phyloP scores from a whole-genome alignment of 2,329 filamentous ascomycete species.

The Phaeoacremonium minimum region DNA sequence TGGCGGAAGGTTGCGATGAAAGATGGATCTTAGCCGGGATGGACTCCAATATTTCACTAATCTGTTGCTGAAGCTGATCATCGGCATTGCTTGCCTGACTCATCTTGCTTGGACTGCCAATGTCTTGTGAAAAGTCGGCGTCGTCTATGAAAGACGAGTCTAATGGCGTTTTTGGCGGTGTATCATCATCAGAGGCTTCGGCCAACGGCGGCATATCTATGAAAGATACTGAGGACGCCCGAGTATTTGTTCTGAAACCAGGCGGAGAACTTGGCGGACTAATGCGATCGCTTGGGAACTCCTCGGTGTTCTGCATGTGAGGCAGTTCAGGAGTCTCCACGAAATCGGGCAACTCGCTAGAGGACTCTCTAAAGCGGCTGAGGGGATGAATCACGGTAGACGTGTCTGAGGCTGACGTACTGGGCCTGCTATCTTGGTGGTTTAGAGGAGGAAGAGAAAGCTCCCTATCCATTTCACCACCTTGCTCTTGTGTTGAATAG shows the following conservation, averaged over 20 bases:
- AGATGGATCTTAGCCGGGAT: slow-evolving; percentile 79
- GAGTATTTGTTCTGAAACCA: slow-evolving; percentile 25
- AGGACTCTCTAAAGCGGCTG: slow-evolving; percentile 32
- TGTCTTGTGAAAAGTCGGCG: slow-evolving; percentile 32
- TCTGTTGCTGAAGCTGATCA: slow-evolving; percentile 73
- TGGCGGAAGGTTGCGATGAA: slow-evolving; percentile 45
- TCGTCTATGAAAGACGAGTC: slow-evolving; percentile 42
- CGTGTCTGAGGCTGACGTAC: too few relatives aligned
- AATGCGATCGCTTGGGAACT: slow-evolving; percentile 27
- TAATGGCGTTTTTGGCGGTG: slow-evolving; percentile 34
- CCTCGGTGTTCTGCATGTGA: slow-evolving; percentile 22
- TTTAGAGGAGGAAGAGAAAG: too few relatives aligned
- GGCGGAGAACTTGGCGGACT: slow-evolving; percentile 48
- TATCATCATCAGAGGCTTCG: slow-evolving; percentile 34
- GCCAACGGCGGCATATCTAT: slow-evolving; percentile 40
- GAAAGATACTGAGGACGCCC: slow-evolving; percentile 35
- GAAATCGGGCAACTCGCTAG: slow-evolving; percentile 36
- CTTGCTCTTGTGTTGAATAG: too few relatives aligned
- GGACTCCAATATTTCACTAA: slow-evolving; percentile 70
- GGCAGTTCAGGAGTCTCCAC: slow-evolving; percentile 38
- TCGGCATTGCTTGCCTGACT: slow-evolving; percentile 39
- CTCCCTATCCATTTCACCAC: too few relatives aligned
- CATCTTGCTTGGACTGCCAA: slow-evolving; percentile 26
- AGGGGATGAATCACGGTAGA: slow-evolving; percentile 32
- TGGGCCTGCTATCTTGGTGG: too few relatives aligned